Evolutionary conservation across 371 early-diverging fungal species (phyloP).

Genomic region (Mortierella sp.): DNA sequence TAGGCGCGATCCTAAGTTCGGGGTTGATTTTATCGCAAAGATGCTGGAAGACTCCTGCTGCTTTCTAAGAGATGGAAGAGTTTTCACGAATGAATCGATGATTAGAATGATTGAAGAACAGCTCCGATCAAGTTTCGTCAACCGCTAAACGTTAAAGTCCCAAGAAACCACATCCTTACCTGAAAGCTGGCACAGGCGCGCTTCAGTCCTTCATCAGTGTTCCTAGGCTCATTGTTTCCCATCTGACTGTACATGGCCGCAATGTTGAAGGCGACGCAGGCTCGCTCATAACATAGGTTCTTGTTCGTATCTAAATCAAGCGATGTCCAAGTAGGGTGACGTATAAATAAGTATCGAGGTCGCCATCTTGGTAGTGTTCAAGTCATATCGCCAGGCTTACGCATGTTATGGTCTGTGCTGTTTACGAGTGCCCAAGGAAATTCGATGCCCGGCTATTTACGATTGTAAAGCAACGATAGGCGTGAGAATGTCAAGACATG

Average conservation of each 20-base stretch:
- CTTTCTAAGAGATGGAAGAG: conserved; percentile 57
- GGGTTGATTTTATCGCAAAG: conserved; percentile 68
- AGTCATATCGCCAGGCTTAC: conserved; percentile 9
- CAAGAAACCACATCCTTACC: conserved; percentile 48
- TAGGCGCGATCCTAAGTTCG: conserved; percentile 65
- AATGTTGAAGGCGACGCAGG: conserved; percentile 85
- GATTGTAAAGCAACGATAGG: background rate
- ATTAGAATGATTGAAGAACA: background rate
- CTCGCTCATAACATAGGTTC: conserved; percentile 86
- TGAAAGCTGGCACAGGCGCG: conserved; percentile 82
- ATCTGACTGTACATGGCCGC: conserved; percentile 85
- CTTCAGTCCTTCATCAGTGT: conserved; percentile 77
- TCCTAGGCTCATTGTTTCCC: conserved; percentile 70
- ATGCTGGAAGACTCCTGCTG: conserved; percentile 83
- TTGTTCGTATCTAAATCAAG: conserved; percentile 39
- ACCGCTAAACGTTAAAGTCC: too few species aligned
- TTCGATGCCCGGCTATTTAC: conserved; percentile 66
- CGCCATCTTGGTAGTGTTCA: background rate
- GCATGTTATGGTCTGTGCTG: conserved; percentile 52
- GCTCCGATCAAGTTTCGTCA: background rate
- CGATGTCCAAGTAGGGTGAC: background rate
- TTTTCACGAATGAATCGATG: background rate
- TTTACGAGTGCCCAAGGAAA: conserved; percentile 75
- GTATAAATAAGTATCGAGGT: background rate
- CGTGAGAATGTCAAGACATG: background rate